A percentile compares a stretch with the other conserved stretches of the same genome.
phyloP scores from a whole-genome alignment of 2,329 filamentous ascomycete species.

The Pleochaeta shiraiana region DNA sequence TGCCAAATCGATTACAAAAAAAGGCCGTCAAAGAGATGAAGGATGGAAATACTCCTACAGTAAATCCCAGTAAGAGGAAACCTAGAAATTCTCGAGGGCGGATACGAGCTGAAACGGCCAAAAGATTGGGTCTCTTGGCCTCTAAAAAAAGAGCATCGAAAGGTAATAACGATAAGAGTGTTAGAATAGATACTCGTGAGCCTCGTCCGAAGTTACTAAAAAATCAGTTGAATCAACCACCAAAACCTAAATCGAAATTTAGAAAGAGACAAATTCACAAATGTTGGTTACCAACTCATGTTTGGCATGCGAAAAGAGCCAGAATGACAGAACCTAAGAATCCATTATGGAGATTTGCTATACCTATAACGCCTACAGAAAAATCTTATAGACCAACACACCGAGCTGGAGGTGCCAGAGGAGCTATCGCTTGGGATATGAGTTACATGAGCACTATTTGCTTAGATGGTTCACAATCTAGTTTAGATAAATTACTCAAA shows the following conservation, averaged over 20 bases:
- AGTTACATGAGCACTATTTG: conserved; percentile 84
- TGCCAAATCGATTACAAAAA: conserved; percentile 53
- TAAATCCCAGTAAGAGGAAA: conserved; percentile 41
- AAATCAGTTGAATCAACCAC: conserved; percentile 43
- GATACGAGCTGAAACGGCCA: conserved; percentile 55
- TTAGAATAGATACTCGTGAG: conserved; percentile 20
- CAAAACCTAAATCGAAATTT: conserved; percentile 43
- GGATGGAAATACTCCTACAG: conserved; percentile 76
- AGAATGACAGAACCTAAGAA: conserved; percentile 62
- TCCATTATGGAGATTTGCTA: conserved; percentile 74
- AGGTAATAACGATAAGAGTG: conserved; percentile 13
- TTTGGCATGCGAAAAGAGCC: conserved; percentile 84
- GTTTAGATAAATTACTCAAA: conserved; percentile 43
- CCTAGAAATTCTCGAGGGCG: conserved; percentile 33
- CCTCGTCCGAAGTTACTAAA: conserved; percentile 46
- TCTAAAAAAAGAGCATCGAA: conserved; percentile 30
- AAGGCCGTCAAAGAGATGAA: conserved; percentile 54
- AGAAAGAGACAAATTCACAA: conserved; percentile 72
- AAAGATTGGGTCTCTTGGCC: conserved; percentile 41
- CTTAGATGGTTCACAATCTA: conserved; percentile 42
- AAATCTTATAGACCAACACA: conserved; percentile 83
- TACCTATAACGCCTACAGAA: conserved; percentile 67
- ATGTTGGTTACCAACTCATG: conserved; percentile 84
- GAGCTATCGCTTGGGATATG: conserved; percentile 75
- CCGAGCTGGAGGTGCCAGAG: conserved; percentile 50